Conservation (phyloP, 176 grass and related monocot genomes). For the Carex cristatella region DNA sequence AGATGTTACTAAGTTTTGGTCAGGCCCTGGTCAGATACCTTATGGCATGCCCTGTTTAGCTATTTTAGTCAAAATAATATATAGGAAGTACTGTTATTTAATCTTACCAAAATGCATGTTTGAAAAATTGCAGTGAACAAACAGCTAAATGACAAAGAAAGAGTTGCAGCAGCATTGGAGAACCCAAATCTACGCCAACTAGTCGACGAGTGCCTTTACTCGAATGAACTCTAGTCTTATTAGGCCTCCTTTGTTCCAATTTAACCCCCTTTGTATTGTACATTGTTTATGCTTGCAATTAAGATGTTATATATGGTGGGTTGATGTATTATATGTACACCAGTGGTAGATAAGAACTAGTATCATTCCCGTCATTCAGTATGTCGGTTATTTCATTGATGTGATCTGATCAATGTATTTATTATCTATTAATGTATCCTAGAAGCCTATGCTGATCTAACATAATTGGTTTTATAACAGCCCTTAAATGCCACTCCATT, state of each 20-base stretch:
- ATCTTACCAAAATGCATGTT: constrained; percentile 2
- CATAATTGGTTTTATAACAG: neutral
- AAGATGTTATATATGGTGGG: constrained; percentile 16
- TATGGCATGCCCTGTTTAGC: neutral
- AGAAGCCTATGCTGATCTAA: neutral
- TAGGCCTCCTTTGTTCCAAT: constrained; percentile 18
- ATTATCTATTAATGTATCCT: neutral
- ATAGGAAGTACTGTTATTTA: neutral
- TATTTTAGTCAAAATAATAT: neutral
- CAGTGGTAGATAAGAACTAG: neutral
- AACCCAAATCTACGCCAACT: constrained; percentile 92
- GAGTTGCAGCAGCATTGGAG: constrained; percentile 81
- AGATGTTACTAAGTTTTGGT: neutral
- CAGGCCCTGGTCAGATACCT: neutral
- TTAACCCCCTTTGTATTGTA: constrained; percentile 27
- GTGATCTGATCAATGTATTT: neutral
- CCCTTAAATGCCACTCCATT: neutral
- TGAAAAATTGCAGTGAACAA: constrained; percentile 83
- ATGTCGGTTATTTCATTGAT: neutral
- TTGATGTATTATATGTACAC: neutral
- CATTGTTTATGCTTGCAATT: constrained; percentile 30
- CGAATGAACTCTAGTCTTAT: constrained; percentile 51
- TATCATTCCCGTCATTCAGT: neutral
- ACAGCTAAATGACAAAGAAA: constrained; percentile 95
- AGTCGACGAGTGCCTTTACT: constrained; percentile 85